Conservation (phyloP, 2,329 filamentous ascomycete genomes). For the Fusarium marasasianum region DNA sequence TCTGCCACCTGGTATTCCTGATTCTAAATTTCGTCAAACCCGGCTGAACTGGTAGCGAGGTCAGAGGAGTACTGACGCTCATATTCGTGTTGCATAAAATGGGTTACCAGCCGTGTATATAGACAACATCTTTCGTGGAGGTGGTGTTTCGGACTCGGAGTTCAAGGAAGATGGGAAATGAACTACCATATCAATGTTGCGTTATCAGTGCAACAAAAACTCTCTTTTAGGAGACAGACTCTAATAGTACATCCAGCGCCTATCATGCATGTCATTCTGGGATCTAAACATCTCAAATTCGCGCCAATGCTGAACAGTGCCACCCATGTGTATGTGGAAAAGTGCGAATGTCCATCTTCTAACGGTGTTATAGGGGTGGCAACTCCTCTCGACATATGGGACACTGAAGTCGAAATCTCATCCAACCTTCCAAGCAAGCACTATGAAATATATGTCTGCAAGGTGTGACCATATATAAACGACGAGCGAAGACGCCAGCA, state of each 20-base stretch:
- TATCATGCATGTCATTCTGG: not conserved
- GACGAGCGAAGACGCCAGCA: slow-evolving; percentile 77
- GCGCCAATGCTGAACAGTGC: not conserved
- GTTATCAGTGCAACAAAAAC: not conserved
- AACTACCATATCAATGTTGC: not conserved
- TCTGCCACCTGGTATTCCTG: slow-evolving; percentile 56
- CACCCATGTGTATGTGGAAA: not conserved
- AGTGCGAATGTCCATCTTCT: not conserved
- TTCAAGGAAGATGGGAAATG: not conserved
- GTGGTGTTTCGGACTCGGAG: not conserved
- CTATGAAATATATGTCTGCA: slow-evolving; percentile 97
- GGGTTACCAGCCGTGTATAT: not conserved
- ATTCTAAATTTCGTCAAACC: slow-evolving; percentile 58
- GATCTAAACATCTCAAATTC: not conserved
- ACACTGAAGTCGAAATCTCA: slow-evolving; percentile 91
- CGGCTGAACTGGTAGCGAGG: slow-evolving; percentile 58
- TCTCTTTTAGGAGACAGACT: not conserved
- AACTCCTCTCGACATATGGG: slow-evolving; percentile 93
- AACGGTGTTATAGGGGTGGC: slow-evolving; percentile 72
- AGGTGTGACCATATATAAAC: slow-evolving; percentile 96
- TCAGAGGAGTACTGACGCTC: not conserved
- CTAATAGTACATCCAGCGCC: not conserved
- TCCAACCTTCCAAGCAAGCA: slow-evolving; percentile 92
- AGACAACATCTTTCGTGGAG: not conserved
- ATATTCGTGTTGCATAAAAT: not conserved